Conservation (phyloP, 2,329 filamentous ascomycete species). For the Neodidymelliopsis sp. region DNA sequence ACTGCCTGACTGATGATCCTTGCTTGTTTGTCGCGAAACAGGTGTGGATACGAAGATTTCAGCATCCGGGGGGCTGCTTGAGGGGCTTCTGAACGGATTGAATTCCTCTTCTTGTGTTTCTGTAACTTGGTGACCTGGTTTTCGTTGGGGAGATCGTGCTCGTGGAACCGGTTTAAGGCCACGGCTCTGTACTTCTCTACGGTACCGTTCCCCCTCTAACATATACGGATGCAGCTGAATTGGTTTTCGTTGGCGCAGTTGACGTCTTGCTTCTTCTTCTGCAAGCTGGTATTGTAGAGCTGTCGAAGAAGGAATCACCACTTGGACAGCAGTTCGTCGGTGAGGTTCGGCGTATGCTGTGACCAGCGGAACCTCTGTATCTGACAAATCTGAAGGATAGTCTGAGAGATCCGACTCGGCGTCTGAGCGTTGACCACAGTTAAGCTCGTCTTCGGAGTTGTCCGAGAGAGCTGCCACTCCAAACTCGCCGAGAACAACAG, state of each 20-base stretch:
- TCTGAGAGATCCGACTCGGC: conserved; percentile 16
- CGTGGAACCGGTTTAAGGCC: conserved; percentile 54
- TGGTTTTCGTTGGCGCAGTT: conserved; percentile 55
- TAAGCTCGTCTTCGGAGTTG: conserved; percentile 32
- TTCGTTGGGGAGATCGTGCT: conserved; percentile 35
- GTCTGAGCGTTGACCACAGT: conserved; percentile 20
- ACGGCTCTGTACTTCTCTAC: conserved; percentile 51
- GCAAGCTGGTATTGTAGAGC: conserved; percentile 24
- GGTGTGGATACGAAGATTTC: conserved; percentile 38
- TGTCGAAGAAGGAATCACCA: conserved; percentile 40
- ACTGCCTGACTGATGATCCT: conserved; percentile 7
- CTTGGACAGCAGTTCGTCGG: conserved; percentile 35
- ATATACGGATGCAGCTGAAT: conserved; percentile 60
- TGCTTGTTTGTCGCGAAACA: conserved; percentile 9
- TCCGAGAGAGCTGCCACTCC: conserved; percentile 33
- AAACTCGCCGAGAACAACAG: conserved; percentile 27
- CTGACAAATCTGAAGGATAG: conserved; percentile 28
- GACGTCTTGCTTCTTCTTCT: conserved; percentile 36
- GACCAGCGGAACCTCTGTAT: conserved; percentile 19
- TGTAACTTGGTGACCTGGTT: conserved; percentile 18
- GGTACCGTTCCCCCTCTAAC: conserved; percentile 54
- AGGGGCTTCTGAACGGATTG: conserved; percentile 30
- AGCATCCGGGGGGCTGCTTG: conserved; percentile 33
- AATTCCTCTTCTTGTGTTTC: conserved; percentile 47
- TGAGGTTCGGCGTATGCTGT: conserved; percentile 26